Evolutionary conservation across 2,329 filamentous ascomycete species (phyloP).

Genomic region (Fusarium ramigenum): DNA sequence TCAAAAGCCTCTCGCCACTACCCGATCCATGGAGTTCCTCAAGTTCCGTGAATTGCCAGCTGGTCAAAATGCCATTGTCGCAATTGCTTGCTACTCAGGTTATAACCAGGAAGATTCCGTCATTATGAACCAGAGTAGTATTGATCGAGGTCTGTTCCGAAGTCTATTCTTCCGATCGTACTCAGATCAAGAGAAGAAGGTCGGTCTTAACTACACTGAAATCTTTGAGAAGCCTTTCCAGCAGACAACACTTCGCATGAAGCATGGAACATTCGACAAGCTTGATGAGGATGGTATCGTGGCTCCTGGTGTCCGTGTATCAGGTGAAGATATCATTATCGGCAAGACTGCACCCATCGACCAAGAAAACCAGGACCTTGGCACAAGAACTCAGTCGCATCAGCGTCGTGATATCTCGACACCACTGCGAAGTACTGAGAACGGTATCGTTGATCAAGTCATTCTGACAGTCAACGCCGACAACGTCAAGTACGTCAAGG

Average conservation of each 20-base stretch:
- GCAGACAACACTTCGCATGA: conserved; percentile 87
- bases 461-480: conserved; percentile 94
- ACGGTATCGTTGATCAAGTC: conserved; percentile 94
- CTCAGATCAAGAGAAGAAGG: conserved; percentile 94
- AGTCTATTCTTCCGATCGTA: conserved; percentile 98
- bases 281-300: conserved; percentile 96
- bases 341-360: conserved; percentile 97
- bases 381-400: conserved; percentile 88
- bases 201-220: conserved; percentile 92
- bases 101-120: conserved; percentile 99
- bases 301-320: conserved; percentile 91
- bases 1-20: conserved; percentile 95
- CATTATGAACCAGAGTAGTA: conserved; percentile 99
- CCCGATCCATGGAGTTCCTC: conserved; percentile 97
- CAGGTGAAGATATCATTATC: conserved; percentile 98
- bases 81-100: conserved; percentile 95
- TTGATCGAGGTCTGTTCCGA: conserved; percentile 95
- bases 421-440: conserved; percentile 92
- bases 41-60: conserved; percentile 98
- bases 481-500: conserved; percentile 95
- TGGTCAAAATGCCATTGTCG: conserved; percentile 97
- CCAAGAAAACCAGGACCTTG: conserved; percentile 90
- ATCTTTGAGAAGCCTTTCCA: conserved; percentile 95
- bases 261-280: conserved; percentile 97
- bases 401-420: conserved; percentile 96